Conservation (phyloP, 2,329 filamentous ascomycete species). For the Neonectria magnoliae region DNA sequence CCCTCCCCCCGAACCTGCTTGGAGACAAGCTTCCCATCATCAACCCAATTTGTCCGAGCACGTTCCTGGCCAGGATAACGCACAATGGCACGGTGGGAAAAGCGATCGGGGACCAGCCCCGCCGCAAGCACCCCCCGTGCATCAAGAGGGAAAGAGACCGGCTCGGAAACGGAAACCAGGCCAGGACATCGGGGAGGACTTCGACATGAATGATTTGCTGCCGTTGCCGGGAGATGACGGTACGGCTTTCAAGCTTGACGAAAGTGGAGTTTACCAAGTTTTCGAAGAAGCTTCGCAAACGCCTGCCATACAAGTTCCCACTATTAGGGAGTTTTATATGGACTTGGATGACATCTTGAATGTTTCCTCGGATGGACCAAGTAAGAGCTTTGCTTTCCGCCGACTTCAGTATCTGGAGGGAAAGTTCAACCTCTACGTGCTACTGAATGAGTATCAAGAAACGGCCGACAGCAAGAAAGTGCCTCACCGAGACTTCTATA, state of each 20-base stretch:
- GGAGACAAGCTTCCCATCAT: slow-evolving; percentile 58
- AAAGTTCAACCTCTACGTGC: slow-evolving; percentile 93
- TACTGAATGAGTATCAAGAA: slow-evolving; percentile 97
- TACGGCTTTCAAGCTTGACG: slow-evolving; percentile 82
- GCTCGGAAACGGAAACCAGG: slow-evolving; percentile 82
- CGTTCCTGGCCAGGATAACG: slow-evolving; percentile 33
- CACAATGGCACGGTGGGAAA: slow-evolving; percentile 23
- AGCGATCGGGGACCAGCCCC: slow-evolving; percentile 16
- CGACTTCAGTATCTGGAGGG: slow-evolving; percentile 95
- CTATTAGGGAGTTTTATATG: slow-evolving; percentile 94
- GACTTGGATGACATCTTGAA: slow-evolving; percentile 87
- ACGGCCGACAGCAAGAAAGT: slow-evolving; percentile 98
- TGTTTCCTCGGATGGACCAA: slow-evolving; percentile 93
- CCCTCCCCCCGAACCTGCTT: slow-evolving; percentile 88
- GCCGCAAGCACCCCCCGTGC: slow-evolving; percentile 34
- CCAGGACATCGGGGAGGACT: slow-evolving; percentile 91
- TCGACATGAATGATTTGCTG: slow-evolving; percentile 80
- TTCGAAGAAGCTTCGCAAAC: slow-evolving; percentile 72
- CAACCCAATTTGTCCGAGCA: slow-evolving; percentile 27
- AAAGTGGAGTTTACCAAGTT: slow-evolving; percentile 90
- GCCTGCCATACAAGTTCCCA: slow-evolving; percentile 86
- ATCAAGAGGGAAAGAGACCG: slow-evolving; percentile 53
- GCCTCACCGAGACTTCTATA: slow-evolving; percentile 98
- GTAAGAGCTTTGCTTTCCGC: slow-evolving; percentile 96
- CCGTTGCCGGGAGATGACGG: slow-evolving; percentile 77